These are phyloP conservation scores for Eimeria sp. DNA, from an alignment of 169 alveolate genomes.

Conservation along the genomic window DNA sequence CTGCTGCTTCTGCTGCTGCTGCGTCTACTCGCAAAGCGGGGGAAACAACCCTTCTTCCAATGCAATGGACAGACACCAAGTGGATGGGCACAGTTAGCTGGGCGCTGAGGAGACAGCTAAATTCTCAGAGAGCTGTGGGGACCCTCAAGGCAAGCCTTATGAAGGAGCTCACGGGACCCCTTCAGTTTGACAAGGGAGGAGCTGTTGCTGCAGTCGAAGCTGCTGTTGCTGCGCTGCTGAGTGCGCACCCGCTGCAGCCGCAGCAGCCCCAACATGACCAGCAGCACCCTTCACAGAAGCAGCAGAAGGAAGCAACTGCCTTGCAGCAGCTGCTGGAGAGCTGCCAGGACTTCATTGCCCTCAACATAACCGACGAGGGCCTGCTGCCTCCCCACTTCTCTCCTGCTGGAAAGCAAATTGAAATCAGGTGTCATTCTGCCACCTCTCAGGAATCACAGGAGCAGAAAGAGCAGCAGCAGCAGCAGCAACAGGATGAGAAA, in stretches of 20 bases:
- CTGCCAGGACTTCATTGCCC: constrained; percentile 58
- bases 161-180: constrained; percentile 34
- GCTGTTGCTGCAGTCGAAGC: constrained; percentile 48
- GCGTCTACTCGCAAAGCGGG: background rate
- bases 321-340: constrained; percentile 49
- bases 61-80: constrained; percentile 65
- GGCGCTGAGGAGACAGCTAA: constrained; percentile 61
- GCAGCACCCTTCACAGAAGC: background rate
- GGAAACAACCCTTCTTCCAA: background rate
- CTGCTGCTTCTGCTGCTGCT: constrained; percentile 17
- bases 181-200: constrained; percentile 20
- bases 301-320: constrained; percentile 29
- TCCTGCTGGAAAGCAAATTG: constrained; percentile 76
- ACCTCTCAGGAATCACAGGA: constrained; percentile 11
- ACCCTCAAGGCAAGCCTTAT: background rate
- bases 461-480: constrained; percentile 50
- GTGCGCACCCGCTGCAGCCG: background rate
- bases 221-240: constrained; percentile 31
- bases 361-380: constrained; percentile 46
- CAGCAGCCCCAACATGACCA: constrained; percentile 43
- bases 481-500: constrained; percentile 10
- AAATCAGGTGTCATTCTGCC: constrained; percentile 36
- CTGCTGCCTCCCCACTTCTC: constrained; percentile 66
- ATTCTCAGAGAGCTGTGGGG: constrained; percentile 30
- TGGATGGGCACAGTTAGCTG: constrained; percentile 9